Base-by-base conservation (phyloP, 371 early-diverging fungal species). In the Mucor saturninus region DNA sequence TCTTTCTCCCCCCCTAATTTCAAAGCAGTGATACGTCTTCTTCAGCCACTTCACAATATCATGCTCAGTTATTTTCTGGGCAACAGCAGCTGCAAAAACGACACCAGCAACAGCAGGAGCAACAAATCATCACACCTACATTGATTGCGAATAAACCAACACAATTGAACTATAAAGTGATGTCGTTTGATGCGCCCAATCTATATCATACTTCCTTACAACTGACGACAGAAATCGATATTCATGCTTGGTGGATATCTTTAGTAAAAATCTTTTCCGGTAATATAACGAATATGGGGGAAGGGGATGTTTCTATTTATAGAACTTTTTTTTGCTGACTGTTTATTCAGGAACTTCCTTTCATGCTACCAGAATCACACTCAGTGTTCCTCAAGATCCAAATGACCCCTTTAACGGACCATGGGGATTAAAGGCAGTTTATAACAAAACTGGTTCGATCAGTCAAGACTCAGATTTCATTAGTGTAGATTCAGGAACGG, bases 341-440 rank as follows among this genome's bases (percentile, higher is more conserved):
- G 6, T 46, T 31, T 49, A 29, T 48, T 21, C 29, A 69, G 66
- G 59, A 21, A 62, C 68, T 31, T 70, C 80, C 11, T 80, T 76
- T 59, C 78, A 83, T 72, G 83, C 80, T 8, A 73, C 72, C 26
- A 68, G 76, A 29, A 64, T 73, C 10, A 62, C 70, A 5, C 62
- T 83, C 10, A 72, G 76, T 57, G 66, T 83, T 13, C 83, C 83
- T 13, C 83, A 83, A 59, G 83, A 83, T 43, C 57, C 77, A 32
- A 77, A 66, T 46, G 83, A 83, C 59, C 80, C 83, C 32, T 79
- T 56, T 62, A 68, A 68, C 15, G 76, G 78, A 2, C 76, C 80
- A 26, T 83, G 83, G 83, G 83, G 83, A 11, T 62, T 83, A 42
- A 83, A 78, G 46, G 83, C 83, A 35, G 74, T 70, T 15, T 77